These are phyloP conservation scores for Microdochium trichocladiopsis DNA, from an alignment of 2,329 filamentous ascomycete genomes.

Conservation along the genomic window DNA sequence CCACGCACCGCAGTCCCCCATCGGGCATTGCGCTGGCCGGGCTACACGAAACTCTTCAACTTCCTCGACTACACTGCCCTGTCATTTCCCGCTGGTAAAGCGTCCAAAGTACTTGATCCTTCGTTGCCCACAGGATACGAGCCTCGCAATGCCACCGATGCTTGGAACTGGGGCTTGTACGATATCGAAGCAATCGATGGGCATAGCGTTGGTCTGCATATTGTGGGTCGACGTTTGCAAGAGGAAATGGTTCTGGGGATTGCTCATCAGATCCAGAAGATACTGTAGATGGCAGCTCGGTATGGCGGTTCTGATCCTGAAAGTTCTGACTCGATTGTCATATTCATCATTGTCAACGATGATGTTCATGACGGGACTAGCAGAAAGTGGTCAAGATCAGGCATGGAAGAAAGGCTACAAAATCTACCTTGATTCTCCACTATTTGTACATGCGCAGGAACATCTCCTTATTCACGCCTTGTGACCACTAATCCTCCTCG, in stretches of 20 bases:
- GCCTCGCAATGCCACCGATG: slow-evolving; percentile 23
- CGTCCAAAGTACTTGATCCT: slow-evolving; percentile 12
- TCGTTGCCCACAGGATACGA: background rate
- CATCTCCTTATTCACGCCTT: too few relatives aligned
- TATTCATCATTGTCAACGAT: too few relatives aligned
- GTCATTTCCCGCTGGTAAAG: slow-evolving; percentile 47
- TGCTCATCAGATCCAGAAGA: slow-evolving; percentile 7
- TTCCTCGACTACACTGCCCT: slow-evolving; percentile 54
- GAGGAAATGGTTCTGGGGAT: slow-evolving; percentile 47
- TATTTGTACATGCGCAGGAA: too few relatives aligned
- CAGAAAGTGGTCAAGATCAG: too few relatives aligned
- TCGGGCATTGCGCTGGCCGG: slow-evolving; percentile 33
- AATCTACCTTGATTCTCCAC: too few relatives aligned
- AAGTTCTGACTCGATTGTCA: too few relatives aligned
- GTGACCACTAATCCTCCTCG: too few relatives aligned
- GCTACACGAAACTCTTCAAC: slow-evolving; percentile 58
- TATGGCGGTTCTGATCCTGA: too few relatives aligned
- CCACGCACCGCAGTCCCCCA: slow-evolving; percentile 50
- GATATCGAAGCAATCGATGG: slow-evolving; percentile 25
- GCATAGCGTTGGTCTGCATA: slow-evolving; percentile 44
- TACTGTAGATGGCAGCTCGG: too few relatives aligned
- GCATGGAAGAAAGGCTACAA: too few relatives aligned
- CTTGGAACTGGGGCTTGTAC: slow-evolving; percentile 41
- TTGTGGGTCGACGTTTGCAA: slow-evolving; percentile 42
- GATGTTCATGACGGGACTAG: too few relatives aligned